Conservation (phyloP, 2,329 filamentous ascomycete genomes). For the Dactylellina leptospora region DNA sequence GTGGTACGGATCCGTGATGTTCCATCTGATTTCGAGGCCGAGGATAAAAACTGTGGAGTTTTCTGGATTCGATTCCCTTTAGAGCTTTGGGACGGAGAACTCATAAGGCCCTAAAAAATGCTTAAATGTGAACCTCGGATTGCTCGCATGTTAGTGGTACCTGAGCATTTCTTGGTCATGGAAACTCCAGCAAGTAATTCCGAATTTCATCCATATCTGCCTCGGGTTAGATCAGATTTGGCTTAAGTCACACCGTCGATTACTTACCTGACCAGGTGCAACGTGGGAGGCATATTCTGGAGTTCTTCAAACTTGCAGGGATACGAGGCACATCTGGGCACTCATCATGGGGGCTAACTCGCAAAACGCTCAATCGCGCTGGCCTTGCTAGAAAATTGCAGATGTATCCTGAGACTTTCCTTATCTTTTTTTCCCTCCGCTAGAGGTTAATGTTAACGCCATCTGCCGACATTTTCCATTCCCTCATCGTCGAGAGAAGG, state of each 20-base stretch:
- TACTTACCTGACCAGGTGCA: constrained; percentile 8
- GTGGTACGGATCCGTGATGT: constrained; percentile 26
- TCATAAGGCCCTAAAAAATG: background rate
- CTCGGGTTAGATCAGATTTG: constrained; percentile 29
- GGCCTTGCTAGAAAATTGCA: constrained; percentile 31
- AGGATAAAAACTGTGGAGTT: background rate
- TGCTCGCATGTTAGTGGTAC: background rate
- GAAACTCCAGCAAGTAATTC: constrained; percentile 28
- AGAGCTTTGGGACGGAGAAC: constrained; percentile 1
- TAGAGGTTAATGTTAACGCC: constrained; percentile 5
- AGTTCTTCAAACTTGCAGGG: constrained; percentile 29
- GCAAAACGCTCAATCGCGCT: constrained; percentile 46
- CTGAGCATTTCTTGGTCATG: background rate
- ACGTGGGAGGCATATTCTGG: constrained; percentile 37
- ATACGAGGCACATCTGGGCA: constrained; percentile 38
- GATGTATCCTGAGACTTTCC: constrained; percentile 17
- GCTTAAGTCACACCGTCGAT: constrained; percentile 27
- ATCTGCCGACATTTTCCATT: constrained; percentile 27
- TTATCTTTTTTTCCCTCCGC: constrained; percentile 11
- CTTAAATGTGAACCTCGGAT: background rate
- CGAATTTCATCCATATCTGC: constrained; percentile 28
- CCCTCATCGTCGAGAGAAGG: constrained; percentile 3
- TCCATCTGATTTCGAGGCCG: too few species aligned
- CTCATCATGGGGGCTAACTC: constrained; percentile 33
- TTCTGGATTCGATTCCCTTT: background rate